Evolutionary conservation across 2,329 filamentous ascomycete genomes (phyloP).

Genomic region (Neofusicoccum ribis): DNA sequence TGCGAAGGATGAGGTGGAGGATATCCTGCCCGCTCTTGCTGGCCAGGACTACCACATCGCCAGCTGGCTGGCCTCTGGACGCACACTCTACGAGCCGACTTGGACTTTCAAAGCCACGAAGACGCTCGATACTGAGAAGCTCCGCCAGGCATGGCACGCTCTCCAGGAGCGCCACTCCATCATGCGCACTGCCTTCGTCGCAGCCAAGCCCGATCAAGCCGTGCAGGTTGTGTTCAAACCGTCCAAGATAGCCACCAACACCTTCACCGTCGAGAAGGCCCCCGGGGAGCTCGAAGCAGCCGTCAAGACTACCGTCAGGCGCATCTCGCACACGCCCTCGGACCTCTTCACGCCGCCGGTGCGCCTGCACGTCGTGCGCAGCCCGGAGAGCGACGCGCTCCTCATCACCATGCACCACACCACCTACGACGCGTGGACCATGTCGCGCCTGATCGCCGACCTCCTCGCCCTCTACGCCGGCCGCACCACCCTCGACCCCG

Average conservation of each 20-base stretch:
- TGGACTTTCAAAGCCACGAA: constrained; percentile 15
- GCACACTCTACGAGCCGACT: constrained; percentile 17
- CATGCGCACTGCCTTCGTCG: constrained; percentile 37
- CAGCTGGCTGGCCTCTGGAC: constrained; percentile 13
- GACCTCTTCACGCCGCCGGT: constrained; percentile 34
- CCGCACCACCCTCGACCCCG: background rate
- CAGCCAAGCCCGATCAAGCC: constrained; percentile 26
- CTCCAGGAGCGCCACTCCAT: constrained; percentile 35
- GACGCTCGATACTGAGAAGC: constrained; percentile 26
- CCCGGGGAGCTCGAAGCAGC: constrained; percentile 20
- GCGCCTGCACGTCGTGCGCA: constrained; percentile 30
- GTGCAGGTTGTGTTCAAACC: constrained; percentile 35
- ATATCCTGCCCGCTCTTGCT: constrained; percentile 12
- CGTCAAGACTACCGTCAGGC: constrained; percentile 25
- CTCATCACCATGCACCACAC: constrained; percentile 38
- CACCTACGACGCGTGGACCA: constrained; percentile 40
- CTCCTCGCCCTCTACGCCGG: constrained; percentile 30
- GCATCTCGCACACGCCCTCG: constrained; percentile 30
- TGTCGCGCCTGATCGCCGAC: constrained; percentile 34
- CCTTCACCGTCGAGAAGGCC: constrained; percentile 28
- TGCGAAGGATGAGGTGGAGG: constrained; percentile 5
- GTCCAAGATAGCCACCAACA: constrained; percentile 20
- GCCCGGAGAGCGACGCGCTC: constrained; percentile 30
- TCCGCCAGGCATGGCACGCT: constrained; percentile 31
- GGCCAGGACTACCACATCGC: constrained; percentile 19